A percentile compares a stretch with the other conserved stretches of the same genome.
phyloP scores from a whole-genome alignment of 805 yeast genomes.

The Yamadazyma laniorum region DNA sequence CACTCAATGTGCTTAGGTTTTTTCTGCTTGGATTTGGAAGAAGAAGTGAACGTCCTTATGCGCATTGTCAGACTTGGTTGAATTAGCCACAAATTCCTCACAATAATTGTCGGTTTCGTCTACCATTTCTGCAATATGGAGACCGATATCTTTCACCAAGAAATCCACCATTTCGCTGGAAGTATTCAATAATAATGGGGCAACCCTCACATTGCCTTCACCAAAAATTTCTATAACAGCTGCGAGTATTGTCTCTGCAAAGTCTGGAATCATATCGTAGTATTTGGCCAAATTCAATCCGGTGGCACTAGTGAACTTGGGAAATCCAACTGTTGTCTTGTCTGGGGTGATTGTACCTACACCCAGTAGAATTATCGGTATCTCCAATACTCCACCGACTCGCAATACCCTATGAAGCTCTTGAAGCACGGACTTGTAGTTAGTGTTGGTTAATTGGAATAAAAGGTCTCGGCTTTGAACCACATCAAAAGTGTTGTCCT shows the following conservation, averaged over 20 bases:
- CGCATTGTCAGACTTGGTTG: slow-evolving; percentile 9
- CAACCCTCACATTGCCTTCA: slow-evolving; percentile 28
- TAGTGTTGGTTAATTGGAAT: slow-evolving; percentile 29
- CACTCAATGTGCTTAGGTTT: background rate
- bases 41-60: slow-evolving; percentile 15
- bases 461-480: slow-evolving; percentile 37
- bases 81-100: slow-evolving; percentile 17
- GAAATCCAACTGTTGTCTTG: slow-evolving; percentile 13
- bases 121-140: slow-evolving; percentile 31
- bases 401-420: slow-evolving; percentile 38
- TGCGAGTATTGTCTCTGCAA: slow-evolving; percentile 20
- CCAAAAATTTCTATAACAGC: slow-evolving; percentile 32
- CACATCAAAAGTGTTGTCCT: slow-evolving; percentile 30
- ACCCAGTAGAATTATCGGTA: slow-evolving; percentile 25
- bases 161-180: slow-evolving; percentile 30
- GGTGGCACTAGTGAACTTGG: slow-evolving; percentile 12
- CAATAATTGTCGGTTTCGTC: slow-evolving; percentile 32
- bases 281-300: slow-evolving; percentile 10
- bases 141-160: slow-evolving; percentile 26
- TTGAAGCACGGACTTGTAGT: slow-evolving; percentile 22
- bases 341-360: slow-evolving; percentile 12
- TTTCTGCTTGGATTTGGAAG: slow-evolving; percentile 14
- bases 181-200: slow-evolving; percentile 28
- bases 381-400: slow-evolving; percentile 34
- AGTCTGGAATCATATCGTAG: slow-evolving; percentile 26